Conservation (phyloP, 176 grass and related monocot species). For the Paspalum notatum region DNA sequence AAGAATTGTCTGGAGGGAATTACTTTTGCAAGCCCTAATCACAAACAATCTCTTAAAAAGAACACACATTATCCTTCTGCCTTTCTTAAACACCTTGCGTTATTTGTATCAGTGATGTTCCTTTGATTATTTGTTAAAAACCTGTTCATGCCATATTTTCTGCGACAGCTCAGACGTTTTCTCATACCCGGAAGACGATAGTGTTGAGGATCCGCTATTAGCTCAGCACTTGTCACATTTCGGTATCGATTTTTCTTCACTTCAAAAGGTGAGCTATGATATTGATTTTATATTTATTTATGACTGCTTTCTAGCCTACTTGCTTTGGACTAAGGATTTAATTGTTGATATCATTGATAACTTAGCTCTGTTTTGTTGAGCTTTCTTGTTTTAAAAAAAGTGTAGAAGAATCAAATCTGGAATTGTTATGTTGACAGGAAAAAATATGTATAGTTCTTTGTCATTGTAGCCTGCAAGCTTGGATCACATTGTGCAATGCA, state of each 20-base stretch:
- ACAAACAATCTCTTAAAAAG: background rate
- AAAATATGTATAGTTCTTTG: background rate
- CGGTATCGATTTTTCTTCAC: slow-evolving; percentile 96
- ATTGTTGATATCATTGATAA: background rate
- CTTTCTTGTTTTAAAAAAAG: background rate
- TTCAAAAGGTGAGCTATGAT: slow-evolving; percentile 80
- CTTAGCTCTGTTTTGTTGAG: background rate
- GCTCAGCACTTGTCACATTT: slow-evolving; percentile 97
- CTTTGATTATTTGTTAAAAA: slow-evolving; percentile 13
- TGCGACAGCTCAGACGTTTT: slow-evolving; percentile 97
- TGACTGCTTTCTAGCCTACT: background rate
- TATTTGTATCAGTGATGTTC: background rate
- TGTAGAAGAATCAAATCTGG: background rate
- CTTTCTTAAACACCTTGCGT: background rate
- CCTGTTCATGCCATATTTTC: slow-evolving; percentile 51
- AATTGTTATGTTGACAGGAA: background rate
- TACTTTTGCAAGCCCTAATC: background rate
- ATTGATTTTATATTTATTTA: slow-evolving; percentile 6
- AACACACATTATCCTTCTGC: background rate
- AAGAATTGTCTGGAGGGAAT: background rate
- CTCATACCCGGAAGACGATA: slow-evolving; percentile 97
- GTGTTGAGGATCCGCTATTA: slow-evolving; percentile 90
- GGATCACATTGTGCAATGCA: background rate
- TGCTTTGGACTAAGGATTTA: background rate
- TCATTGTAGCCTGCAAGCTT: background rate